phyloP scores from a whole-genome alignment of 2,329 filamentous ascomycete species.

The Penicillium occitanis region DNA sequence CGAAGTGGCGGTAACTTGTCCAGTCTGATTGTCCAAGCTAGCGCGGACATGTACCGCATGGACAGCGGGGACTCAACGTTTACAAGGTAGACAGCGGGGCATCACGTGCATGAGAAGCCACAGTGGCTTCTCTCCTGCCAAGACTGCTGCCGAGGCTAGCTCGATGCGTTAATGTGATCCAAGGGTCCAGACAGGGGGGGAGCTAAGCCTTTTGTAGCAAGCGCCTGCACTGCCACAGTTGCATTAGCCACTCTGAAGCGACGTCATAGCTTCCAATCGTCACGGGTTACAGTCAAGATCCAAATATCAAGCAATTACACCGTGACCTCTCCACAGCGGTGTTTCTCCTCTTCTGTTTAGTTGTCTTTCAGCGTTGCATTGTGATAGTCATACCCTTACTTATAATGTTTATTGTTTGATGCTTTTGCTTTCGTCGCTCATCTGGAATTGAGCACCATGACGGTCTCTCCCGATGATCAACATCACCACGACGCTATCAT shows the following conservation, averaged over 20 bases:
- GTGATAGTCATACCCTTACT: not conserved
- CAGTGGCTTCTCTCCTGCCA: slow-evolving; percentile 3
- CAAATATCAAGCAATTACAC: not conserved
- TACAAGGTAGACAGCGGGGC: not conserved
- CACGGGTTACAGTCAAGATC: not conserved
- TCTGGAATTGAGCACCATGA: slow-evolving; percentile 17
- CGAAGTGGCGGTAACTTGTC: slow-evolving; percentile 7
- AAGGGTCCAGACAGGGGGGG: not conserved
- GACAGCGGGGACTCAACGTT: not conserved
- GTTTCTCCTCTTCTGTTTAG: not conserved
- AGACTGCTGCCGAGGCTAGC: not conserved
- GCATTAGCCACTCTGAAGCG: slow-evolving; percentile 16
- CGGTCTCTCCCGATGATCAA: slow-evolving; percentile 15
- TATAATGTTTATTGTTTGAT: not conserved
- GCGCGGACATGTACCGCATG: not conserved
- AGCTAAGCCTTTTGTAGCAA: not conserved
- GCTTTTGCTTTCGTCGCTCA: not conserved
- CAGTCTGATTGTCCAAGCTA: not conserved
- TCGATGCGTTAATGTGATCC: not conserved
- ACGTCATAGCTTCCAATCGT: slow-evolving; percentile 33
- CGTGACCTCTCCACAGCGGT: not conserved
- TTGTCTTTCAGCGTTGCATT: not conserved
- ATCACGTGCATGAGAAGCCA: slow-evolving; percentile 3
- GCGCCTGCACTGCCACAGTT: slow-evolving; percentile 19
- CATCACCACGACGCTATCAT: slow-evolving; percentile 11